Base-by-base conservation (phyloP, 495 filamentous ascomycete genomes). In the Penicillium dipodomyicola region DNA sequence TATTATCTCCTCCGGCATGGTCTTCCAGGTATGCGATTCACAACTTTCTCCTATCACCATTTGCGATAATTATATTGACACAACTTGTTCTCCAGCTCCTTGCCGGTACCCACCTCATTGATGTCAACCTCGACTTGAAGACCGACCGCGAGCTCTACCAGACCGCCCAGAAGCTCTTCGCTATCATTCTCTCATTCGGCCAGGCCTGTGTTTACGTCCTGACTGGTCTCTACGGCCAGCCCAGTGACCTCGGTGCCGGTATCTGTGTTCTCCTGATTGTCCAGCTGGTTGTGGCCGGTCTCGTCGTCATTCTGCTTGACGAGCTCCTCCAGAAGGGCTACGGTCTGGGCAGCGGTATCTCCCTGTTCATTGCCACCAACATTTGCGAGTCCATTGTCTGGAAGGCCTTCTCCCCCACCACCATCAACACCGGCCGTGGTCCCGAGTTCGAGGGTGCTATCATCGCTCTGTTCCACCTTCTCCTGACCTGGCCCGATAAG, bases 311-410 rank as follows among this genome's bases (percentile, higher is more conserved):
- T 75, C 90, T 99, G 50, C 89, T 99, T 57, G 95, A 99, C 70
- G 95, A 99, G 82, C 87, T 99, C 53, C 87, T 99, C 66, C 95
- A 97, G 81, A 99, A 99, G 84, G 94, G 95, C 52, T 99, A 99
- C 68, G 95, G 95, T 72, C 87, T 99, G 54, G 95, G 94, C 71
- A 93, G 89, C 72, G 95, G 95, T 77, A 99, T 99, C 74, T 96
- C 92, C 43, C 87, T 99, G 53, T 99, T 99, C 85, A 99, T 99
- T 71, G 95, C 95, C 53, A 99, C 95, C 80, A 97, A 97, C 84
- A 97, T 99, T 78, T 99, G 95, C 87, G 95, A 99, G 79, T 96
- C 92, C 33, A 99, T 99, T 72, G 87, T 99, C 74, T 99, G 95
- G 95, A 96, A 96, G 82, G 95, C 95, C 19, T 97, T 97, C 81